phyloP scores from a whole-genome alignment of 2,329 filamentous ascomycete genomes.

The Dothidotthia symphoricarpi region DNA sequence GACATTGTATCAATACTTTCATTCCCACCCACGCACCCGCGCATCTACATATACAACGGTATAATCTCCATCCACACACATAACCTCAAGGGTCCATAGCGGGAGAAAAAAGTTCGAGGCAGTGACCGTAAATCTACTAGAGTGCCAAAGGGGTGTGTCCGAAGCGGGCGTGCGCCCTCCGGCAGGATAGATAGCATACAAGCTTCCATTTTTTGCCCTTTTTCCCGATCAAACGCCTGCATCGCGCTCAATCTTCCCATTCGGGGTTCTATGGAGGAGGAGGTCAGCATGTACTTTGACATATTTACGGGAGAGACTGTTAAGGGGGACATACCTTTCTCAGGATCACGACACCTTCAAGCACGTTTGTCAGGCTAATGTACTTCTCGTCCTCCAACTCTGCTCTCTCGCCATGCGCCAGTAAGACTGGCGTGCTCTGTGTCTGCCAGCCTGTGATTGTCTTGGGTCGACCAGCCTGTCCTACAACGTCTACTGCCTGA shows the following conservation, averaged over 20 bases:
- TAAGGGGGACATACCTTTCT: conserved; percentile 70
- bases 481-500: conserved; percentile 96
- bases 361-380: conserved; percentile 81
- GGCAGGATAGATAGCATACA: no score
- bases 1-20: conserved; percentile 21
- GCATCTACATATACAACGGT: conserved; percentile 34
- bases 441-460: conserved; percentile 99
- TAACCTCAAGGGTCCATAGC: no score
- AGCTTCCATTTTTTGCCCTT: conserved; percentile 2
- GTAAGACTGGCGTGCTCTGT: conserved; percentile 93
- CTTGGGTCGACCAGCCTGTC: conserved; percentile 94
- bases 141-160: conserved; percentile 21
- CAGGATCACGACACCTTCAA: conserved; percentile 94
- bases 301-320: not conserved
- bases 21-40: conserved; percentile 23
- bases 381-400: conserved; percentile 98
- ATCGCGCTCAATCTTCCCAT: conserved; percentile 47
- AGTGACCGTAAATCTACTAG: conserved; percentile 30
- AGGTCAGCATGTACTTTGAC: conserved; percentile 12
- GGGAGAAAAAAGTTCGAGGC: no score
- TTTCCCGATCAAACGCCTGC: not conserved
- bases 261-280: conserved; percentile 43
- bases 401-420: conserved; percentile 92
- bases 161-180: no score
- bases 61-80: conserved; percentile 7